Percentiles rank a stretch among this genome's conserved stretches.
Evolutionary conservation across 345 rosid genomes (phyloP).

Genomic region (Melaleuca alternifolia): DNA sequence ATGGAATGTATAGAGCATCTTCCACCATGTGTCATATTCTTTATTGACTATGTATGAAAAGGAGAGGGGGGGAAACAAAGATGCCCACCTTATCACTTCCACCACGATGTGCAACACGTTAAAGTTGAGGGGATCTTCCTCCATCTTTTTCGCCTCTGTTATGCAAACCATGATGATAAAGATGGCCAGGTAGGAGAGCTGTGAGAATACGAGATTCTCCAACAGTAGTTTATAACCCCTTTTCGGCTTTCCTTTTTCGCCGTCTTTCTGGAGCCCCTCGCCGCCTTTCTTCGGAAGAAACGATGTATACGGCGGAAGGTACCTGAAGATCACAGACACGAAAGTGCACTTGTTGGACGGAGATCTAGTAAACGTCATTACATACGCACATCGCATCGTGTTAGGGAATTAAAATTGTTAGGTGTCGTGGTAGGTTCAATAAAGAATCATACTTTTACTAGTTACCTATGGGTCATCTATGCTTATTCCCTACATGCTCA

Average conservation of each 20-base stretch:
- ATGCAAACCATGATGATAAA: slow-evolving; percentile 22
- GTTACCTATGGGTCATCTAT: not conserved
- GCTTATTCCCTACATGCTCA: not conserved
- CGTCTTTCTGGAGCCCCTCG: not conserved
- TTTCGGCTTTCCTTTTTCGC: not conserved
- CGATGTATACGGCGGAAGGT: slow-evolving; percentile 26
- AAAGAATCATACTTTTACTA: not conserved
- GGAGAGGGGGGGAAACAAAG: not conserved
- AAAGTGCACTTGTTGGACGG: not conserved
- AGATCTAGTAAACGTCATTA: too few relatives aligned
- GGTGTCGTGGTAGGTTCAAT: not conserved
- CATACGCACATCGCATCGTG: not conserved
- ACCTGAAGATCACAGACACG: slow-evolving; percentile 5
- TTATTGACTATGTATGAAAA: not conserved
- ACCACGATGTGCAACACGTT: slow-evolving; percentile 12
- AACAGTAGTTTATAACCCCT: not conserved
- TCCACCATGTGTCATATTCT: not conserved
- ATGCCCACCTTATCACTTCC: slow-evolving; percentile 22
- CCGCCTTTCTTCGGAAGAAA: slow-evolving; percentile 3
- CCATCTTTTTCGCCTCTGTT: slow-evolving; percentile 16
- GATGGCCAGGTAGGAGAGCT: slow-evolving; percentile 17
- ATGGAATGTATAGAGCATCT: not conserved
- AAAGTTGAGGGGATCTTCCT: slow-evolving; percentile 29
- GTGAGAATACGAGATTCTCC: slow-evolving; percentile 15
- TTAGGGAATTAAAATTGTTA: not conserved